A percentile compares a stretch with the other conserved stretches of the same genome.
Evolutionary conservation across 1,284 basidiomycete genomes (phyloP).

Genomic region (Vanrija sp.): DNA sequence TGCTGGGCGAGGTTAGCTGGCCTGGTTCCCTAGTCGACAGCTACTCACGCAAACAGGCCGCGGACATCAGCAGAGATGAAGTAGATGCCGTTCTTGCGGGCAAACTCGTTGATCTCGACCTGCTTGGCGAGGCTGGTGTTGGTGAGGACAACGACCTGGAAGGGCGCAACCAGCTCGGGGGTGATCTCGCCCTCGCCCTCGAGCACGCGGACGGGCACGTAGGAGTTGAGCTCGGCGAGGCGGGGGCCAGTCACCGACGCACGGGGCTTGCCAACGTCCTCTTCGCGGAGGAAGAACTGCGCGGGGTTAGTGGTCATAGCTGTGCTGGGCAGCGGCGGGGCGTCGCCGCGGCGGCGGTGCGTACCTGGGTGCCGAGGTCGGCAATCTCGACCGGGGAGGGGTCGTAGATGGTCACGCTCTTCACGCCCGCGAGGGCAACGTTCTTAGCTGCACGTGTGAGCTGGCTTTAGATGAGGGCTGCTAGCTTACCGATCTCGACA

Average conservation of each 20-base stretch:
- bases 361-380: slow-evolving; percentile 88
- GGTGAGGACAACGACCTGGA: slow-evolving; percentile 89
- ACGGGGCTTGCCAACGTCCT: slow-evolving; percentile 82
- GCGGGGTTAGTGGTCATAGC: not conserved
- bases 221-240: slow-evolving; percentile 90
- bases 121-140: slow-evolving; percentile 74
- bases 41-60: slow-evolving; percentile 83
- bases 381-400: slow-evolving; percentile 79
- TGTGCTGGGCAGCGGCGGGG: not conserved
- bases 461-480: not conserved
- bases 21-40: not conserved
- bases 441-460: slow-evolving; percentile 74
- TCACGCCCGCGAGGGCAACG: slow-evolving; percentile 91
- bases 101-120: slow-evolving; percentile 92
- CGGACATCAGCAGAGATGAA: slow-evolving; percentile 91
- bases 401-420: slow-evolving; percentile 95
- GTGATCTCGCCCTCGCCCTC: slow-evolving; percentile 69
- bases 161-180: slow-evolving; percentile 74
- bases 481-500: slow-evolving; percentile 78
- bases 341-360: slow-evolving; percentile 15
- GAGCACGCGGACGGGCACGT: slow-evolving; percentile 87
- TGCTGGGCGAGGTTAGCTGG: slow-evolving; percentile 51
- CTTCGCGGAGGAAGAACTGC: slow-evolving; percentile 89
- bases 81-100: slow-evolving; percentile 78
- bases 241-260: slow-evolving; percentile 84